phyloP scores from a whole-genome alignment of 495 filamentous ascomycete species.

The Gamarada debralockiae region DNA sequence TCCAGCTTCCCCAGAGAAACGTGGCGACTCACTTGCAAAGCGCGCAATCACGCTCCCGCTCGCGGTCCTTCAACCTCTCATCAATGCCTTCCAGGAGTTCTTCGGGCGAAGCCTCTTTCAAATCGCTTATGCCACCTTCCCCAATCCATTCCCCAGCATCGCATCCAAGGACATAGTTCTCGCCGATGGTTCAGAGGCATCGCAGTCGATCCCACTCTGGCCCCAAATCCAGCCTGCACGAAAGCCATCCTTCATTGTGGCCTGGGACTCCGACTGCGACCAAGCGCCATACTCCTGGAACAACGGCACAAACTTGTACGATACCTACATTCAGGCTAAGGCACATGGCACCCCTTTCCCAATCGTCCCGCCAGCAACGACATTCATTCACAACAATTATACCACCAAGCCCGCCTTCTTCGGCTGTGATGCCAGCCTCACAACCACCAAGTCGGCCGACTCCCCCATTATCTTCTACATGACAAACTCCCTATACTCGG shows the following conservation, averaged over 20 bases:
- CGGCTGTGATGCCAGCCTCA: slow-evolving; percentile 8
- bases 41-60: background rate
- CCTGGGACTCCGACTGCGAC: slow-evolving; percentile 13
- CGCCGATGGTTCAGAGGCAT: slow-evolving; percentile 11
- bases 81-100: background rate
- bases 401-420: slow-evolving; percentile 9
- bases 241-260: slow-evolving; percentile 5
- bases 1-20: background rate
- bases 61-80: background rate
- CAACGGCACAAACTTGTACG: slow-evolving; percentile 17
- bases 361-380: slow-evolving; percentile 3
- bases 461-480: slow-evolving; percentile 15
- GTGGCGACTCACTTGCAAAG: background rate
- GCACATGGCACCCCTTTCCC: slow-evolving; percentile 8
- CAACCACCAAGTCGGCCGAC: slow-evolving; percentile 2
- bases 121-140: background rate
- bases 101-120: background rate
- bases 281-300: slow-evolving; percentile 3
- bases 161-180: slow-evolving; percentile 3
- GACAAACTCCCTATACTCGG: slow-evolving; percentile 6
- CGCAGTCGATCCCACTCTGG: slow-evolving; percentile 11
- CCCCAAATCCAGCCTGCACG: slow-evolving; percentile 9
- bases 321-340: slow-evolving; percentile 10
- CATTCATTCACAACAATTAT: slow-evolving; percentile 6
- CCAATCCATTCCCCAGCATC: slow-evolving; percentile 13